Base-by-base conservation (phyloP, 495 filamentous ascomycete genomes). In the Aspergillus nanangensis region DNA sequence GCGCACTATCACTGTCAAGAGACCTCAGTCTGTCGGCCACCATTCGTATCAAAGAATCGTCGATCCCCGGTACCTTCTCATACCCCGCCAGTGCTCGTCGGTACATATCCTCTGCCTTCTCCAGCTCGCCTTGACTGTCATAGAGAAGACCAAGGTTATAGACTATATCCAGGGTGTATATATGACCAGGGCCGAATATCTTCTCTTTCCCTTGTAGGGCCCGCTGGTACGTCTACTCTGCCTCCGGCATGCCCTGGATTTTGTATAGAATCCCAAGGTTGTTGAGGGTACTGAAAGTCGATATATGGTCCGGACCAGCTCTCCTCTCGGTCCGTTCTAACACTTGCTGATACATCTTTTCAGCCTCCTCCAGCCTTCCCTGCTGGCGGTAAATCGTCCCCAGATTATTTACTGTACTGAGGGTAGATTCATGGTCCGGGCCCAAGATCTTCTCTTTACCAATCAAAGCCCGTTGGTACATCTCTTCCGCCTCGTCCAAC, bases 31-130 rank as follows among this genome's bases (percentile, higher is more conserved):
- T n/a, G n/a, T n/a, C n/a, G n/a, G n/a, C n/a, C n/a, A n/a, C n/a
- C n/a, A n/a, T n/a, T n/a, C n/a, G n/a, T n/a, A n/a, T n/a, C n/a
- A n/a, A n/a, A n/a, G n/a, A n/a, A n/a, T 67, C 49, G 53, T 63
- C 47, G 53, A 58, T 44, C 43, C 53, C 32, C 0, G 42, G 46
- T 51, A 61, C 41, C 53, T 67, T 69, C 52, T 72, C 60, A 1
- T 47, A 14, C 14, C 58, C 63, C 47, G 22, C 45, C 23, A 66
- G 48, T 50, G 55, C 55, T 45, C 50, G 53, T 44, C 51, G 41
- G 48, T 61, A 65, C 60, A 72, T 62, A 48, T 47, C 27, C 42
- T 70, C 62, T 47, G 67, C 65, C 51, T 69, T 50, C 8, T 48
- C 31, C 14, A 62, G 41, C 50, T 61, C 65, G 32, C 61, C 61